phyloP scores from a whole-genome alignment of 352 stramenopile genomes.

The Globisporangium spinosum region DNA sequence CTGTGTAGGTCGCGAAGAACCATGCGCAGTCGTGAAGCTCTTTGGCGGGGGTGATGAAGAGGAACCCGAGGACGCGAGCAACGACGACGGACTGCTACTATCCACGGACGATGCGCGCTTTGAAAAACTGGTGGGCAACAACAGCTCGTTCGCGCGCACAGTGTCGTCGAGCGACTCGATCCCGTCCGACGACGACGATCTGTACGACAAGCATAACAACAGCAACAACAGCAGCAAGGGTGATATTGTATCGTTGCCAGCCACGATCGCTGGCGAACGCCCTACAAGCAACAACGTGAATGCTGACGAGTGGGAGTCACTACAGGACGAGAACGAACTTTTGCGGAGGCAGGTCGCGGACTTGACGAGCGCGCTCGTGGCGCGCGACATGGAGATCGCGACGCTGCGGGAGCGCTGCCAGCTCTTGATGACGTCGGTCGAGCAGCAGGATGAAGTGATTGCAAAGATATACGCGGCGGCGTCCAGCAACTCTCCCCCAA shows the following conservation, averaged over 20 bases:
- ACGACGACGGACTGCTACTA: slow-evolving; percentile 4
- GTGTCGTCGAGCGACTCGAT: slow-evolving; percentile 24
- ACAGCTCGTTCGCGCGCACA: slow-evolving; percentile 15
- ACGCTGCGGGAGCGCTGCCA: slow-evolving; percentile 61
- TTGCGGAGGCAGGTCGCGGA: slow-evolving; percentile 56
- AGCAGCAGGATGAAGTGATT: slow-evolving; percentile 77
- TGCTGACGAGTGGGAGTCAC: slow-evolving; percentile 23
- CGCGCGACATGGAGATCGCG: slow-evolving; percentile 70
- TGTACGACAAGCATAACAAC: slow-evolving; percentile 12
- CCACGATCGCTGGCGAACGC: background rate
- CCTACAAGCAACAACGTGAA: slow-evolving; percentile 8
- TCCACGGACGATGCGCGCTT: slow-evolving; percentile 11
- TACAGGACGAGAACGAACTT: slow-evolving; percentile 41
- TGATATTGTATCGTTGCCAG: background rate
- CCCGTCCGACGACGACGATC: slow-evolving; percentile 3
- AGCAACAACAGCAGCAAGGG: slow-evolving; percentile 7
- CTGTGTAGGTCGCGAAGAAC: background rate
- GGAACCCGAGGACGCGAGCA: slow-evolving; percentile 16
- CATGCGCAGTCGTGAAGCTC: slow-evolving; percentile 4
- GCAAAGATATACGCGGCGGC: slow-evolving; percentile 69
- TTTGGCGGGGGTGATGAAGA: slow-evolving; percentile 1
- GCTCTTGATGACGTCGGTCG: slow-evolving; percentile 51
- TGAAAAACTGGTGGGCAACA: slow-evolving; percentile 7
- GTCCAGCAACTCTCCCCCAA: slow-evolving; percentile 6
- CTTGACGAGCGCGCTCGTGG: slow-evolving; percentile 63